Evolutionary conservation across 106 monocot species (phyloP).

Genomic region (Dendrobium catenatum): DNA sequence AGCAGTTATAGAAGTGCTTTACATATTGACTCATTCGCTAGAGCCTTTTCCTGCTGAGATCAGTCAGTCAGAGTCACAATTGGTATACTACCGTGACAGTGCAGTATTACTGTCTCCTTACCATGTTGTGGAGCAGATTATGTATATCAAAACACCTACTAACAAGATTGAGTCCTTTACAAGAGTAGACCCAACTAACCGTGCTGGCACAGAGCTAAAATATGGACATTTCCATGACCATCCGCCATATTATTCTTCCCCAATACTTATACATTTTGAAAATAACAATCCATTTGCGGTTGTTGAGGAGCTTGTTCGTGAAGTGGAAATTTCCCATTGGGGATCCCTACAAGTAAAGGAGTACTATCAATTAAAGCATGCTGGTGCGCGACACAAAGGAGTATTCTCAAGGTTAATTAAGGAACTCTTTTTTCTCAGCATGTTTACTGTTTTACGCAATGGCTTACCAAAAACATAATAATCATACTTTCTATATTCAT

Average conservation of each 20-base stretch:
- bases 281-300: constrained; percentile 88
- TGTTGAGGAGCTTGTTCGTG: constrained; percentile 74
- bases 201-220: constrained; percentile 53
- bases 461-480: not conserved
- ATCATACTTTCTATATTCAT: not conserved
- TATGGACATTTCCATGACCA: constrained; percentile 59
- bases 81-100: constrained; percentile 72
- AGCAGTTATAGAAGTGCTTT: constrained; percentile 40
- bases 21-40: constrained; percentile 43
- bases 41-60: constrained; percentile 79
- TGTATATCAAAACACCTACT: constrained; percentile 60
- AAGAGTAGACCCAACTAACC: constrained; percentile 52
- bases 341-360: constrained; percentile 71
- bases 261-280: constrained; percentile 74
- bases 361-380: constrained; percentile 68
- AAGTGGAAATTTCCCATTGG: constrained; percentile 83
- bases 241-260: constrained; percentile 58
- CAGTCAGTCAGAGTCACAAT: constrained; percentile 62
- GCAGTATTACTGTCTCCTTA: constrained; percentile 71
- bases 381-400: constrained; percentile 78
- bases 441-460: not conserved
- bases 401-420: constrained; percentile 69
- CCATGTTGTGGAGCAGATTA: constrained; percentile 49
- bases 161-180: constrained; percentile 65
- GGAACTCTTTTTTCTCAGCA: not conserved